Percentiles rank a stretch among this genome's conserved stretches.
phyloP scores from a whole-genome alignment of 2,329 filamentous ascomycete species.

The Sphaerulina vaccinii region DNA sequence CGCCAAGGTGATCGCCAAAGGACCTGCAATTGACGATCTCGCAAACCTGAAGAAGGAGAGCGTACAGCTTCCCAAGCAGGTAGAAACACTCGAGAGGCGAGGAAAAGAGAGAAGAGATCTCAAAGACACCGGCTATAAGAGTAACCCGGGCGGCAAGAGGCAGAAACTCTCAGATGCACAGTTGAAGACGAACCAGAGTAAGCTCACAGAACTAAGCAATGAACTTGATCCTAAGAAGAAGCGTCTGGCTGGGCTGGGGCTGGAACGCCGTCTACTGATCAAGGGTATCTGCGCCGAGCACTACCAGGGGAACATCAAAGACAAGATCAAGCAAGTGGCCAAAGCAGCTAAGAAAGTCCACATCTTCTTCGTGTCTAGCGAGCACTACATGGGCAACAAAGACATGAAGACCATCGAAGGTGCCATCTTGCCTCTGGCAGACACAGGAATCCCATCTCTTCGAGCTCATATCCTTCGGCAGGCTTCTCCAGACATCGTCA shows the following conservation, averaged over 20 bases:
- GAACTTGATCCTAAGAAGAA: not conserved
- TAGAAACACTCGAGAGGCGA: no score
- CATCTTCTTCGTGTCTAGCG: constrained; percentile 29
- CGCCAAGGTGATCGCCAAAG: not conserved
- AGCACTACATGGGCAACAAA: constrained; percentile 29
- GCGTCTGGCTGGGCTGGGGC: no score
- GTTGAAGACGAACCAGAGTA: not conserved
- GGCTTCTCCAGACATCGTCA: not conserved
- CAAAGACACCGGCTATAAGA: no score
- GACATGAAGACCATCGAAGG: constrained; percentile 5
- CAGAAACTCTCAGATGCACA: not conserved
- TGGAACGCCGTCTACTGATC: no score
- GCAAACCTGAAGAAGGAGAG: not conserved
- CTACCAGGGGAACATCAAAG: constrained; percentile 13
- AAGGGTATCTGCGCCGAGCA: not conserved
- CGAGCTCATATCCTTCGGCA: not conserved
- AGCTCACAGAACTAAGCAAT: not conserved
- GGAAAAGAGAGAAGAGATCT: not conserved
- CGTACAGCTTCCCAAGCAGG: not conserved
- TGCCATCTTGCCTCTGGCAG: constrained; percentile 3
- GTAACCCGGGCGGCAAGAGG: not conserved
- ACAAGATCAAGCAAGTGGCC: constrained; percentile 10
- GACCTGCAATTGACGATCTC: not conserved
- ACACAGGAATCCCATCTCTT: constrained; percentile 27
- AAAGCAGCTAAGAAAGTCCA: constrained; percentile 2